Conservation (phyloP, 2,329 filamentous ascomycete species). For the Aureobasidium sp. region DNA sequence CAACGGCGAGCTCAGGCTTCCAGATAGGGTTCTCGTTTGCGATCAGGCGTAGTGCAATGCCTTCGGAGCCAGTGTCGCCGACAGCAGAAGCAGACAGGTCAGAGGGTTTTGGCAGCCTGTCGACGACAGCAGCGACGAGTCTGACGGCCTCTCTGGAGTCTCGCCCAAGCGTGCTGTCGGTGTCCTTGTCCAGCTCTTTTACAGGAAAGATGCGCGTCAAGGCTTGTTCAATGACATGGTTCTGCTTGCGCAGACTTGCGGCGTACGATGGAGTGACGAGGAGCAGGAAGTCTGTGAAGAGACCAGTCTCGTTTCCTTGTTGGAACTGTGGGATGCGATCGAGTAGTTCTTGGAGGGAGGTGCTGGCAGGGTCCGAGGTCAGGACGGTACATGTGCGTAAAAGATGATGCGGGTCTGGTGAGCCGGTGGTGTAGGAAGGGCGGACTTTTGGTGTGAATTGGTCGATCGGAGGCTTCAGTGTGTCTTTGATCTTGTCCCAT, state of each 20-base stretch:
- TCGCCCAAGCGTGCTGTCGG: not conserved
- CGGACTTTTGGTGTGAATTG: not conserved
- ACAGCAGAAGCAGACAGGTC: not conserved
- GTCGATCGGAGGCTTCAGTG: not conserved
- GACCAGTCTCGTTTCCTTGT: not conserved
- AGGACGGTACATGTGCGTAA: constrained; percentile 8
- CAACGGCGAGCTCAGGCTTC: not conserved
- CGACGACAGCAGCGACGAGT: constrained; percentile 18
- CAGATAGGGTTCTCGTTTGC: not conserved
- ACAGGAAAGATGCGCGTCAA: constrained; percentile 9
- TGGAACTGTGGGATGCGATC: constrained; percentile 9
- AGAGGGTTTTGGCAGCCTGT: constrained; percentile 16
- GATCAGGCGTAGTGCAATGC: not conserved
- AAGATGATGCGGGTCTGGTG: not conserved
- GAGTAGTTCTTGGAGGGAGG: not conserved
- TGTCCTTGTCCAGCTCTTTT: not conserved
- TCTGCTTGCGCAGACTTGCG: not conserved
- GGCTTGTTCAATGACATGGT: not conserved
- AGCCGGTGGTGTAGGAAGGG: not conserved
- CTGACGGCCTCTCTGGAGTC: not conserved
- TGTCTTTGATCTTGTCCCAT: constrained; percentile 11
- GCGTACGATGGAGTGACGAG: constrained; percentile 17
- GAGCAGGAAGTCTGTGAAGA: constrained; percentile 7
- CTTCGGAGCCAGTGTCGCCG: constrained; percentile 3
- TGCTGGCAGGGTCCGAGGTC: not conserved